Percentiles rank a stretch among this genome's conserved stretches.
Evolutionary conservation across 106 monocot species (phyloP).

Genomic region (Dendrobium catenatum): DNA sequence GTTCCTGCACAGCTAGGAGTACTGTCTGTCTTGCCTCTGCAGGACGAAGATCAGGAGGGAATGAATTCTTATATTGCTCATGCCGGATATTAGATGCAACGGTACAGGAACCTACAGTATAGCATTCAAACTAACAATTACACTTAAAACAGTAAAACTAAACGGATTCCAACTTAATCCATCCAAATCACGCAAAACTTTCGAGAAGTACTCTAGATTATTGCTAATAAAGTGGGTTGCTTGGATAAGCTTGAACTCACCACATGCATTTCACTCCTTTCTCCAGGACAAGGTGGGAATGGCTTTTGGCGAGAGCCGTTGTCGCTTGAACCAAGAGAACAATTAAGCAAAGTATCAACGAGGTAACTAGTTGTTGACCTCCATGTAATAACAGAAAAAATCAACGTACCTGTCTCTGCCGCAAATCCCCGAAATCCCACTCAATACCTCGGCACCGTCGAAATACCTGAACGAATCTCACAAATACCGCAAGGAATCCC

Average conservation of each 20-base stretch:
- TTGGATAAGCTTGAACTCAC: constrained; percentile 70
- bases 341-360: constrained; percentile 81
- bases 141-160: background rate
- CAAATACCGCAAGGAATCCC: too few relatives aligned
- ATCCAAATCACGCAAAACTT: constrained; percentile 9
- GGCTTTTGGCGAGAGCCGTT: constrained; percentile 80
- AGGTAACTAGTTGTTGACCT: constrained; percentile 55
- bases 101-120: constrained; percentile 83
- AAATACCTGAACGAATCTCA: too few relatives aligned
- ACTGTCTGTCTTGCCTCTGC: constrained; percentile 86
- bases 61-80: constrained; percentile 85
- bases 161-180: constrained; percentile 7
- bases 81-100: constrained; percentile 58
- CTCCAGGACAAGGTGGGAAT: constrained; percentile 78
- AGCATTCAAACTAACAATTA: background rate
- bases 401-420: too few relatives aligned
- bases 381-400: too few relatives aligned
- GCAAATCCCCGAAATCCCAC: too few relatives aligned
- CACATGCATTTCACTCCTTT: constrained; percentile 99
- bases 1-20: constrained; percentile 78
- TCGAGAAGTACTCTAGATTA: constrained; percentile 23
- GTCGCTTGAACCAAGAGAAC: constrained; percentile 56
- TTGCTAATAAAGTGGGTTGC: constrained; percentile 23
- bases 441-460: too few relatives aligned
- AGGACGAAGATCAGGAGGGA: constrained; percentile 88